Base-by-base conservation (phyloP, 768 basidiomycete genomes). In the Termitomyces sp. region DNA sequence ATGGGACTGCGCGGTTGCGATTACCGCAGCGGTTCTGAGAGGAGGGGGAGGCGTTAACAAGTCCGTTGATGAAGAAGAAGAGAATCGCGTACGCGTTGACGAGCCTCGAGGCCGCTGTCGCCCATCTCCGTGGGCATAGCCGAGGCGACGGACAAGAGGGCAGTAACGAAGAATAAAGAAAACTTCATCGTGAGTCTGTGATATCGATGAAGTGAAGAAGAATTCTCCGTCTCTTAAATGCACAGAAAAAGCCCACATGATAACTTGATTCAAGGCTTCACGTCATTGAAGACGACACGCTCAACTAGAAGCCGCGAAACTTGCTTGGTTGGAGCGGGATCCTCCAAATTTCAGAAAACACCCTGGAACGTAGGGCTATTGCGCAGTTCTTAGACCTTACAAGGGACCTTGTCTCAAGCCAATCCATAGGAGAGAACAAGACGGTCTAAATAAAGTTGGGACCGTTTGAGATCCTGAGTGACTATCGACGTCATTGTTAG, bases 141-240 rank as follows among this genome's bases (percentile, higher is more conserved):
- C 18, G 39, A 30, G n/a, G 54, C 54, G 12, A 46, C 44, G 15
- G 54, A 33, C 18, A 58, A 13, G 30, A 52, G 33, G 7, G 57
- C 49, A 31, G 54, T 57, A 16, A 50, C 52, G 50, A 56, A 20
- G 39, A 54, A 4, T 12, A 64, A n/a, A 27, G 54, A 42, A 30
- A 58, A 51, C 34, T 53, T 63, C 64, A 63, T 65, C 24, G 16
- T 27, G 34, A 37, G 24, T 18, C 15, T 1, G 24, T 1, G 12
- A 15, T 22, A 22, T 22, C 15, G 34, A 11, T 20, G 33, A 13
- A 15, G 2, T 13, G 1, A 2, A 2, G 3, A 36, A 8, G n/a
- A 12, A 12, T 3, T 31, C n/a, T 4, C 11, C 33, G 31, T 34
- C 27, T 54, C 7, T 54, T 54, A 41, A 41, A 53, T 12, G 24